Base-by-base conservation (phyloP, 2,329 filamentous ascomycete genomes). In the Xylaria digitata region DNA sequence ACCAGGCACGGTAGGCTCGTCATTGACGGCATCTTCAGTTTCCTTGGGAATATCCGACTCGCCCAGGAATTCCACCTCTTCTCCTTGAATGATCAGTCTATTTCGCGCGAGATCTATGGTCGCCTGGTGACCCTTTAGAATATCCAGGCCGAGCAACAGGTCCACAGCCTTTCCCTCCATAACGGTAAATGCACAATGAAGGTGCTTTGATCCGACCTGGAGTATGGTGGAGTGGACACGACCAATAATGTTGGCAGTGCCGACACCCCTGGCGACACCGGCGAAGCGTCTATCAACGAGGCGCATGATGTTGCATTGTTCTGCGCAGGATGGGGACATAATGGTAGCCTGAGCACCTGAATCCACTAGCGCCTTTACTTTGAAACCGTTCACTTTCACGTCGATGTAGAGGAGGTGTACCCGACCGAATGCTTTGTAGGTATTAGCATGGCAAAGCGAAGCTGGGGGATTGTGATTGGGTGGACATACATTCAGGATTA, bases 161-260 rank as follows among this genome's bases (percentile, higher is more conserved):
- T 98, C 96, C 26, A 99, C 96, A 59, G 93, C 90, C 80, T 98
- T 99, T 71, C 96, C 96, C 82, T 99, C 96, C 96, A 99, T 99
- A 76, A 99, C 96, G 2, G 96, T 99, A 79, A 99, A 99, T 66
- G 94, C 96, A 82, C 94, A 98, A 2, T 95, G 91, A 73, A 99
- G 84, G 77, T 93, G 94, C 69, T 95, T 87, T 48, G 87, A 89
- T 60, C 95, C 96, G 72, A 99, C 96, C 80, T 93, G 95, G 80
- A 99, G 96, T 79, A 95, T 93, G 9, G 96, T 96, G 23, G 93
- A 93, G 79, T 99, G 96, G 3, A 99, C 96, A 59, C 96, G 92
- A 37, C 96, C 96, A 21, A 99, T 90, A 73, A 99, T 98, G 65
- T 90, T 92, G 26, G 96, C 96, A 0, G 96, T 98, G 61, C 96